Percentiles rank a stretch among this genome's conserved stretches.
phyloP scores from a whole-genome alignment of 495 filamentous ascomycete genomes.

The Daldinia grandis region DNA sequence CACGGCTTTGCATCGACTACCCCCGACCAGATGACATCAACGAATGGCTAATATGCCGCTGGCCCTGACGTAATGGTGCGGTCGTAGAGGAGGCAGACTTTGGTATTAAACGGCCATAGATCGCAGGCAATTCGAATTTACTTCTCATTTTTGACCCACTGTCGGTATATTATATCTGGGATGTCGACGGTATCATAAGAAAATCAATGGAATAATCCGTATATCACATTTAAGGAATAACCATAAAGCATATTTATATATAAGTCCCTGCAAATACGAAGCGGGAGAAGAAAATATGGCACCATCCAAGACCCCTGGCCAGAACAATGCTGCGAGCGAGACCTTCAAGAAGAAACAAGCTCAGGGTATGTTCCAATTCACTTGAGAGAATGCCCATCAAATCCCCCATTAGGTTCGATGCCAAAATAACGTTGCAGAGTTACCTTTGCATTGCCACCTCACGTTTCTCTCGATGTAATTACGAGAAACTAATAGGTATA shows the following conservation, averaged over 20 bases:
- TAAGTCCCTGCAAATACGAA: background rate
- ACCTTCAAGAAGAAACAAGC: constrained; percentile 41
- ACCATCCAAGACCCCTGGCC: constrained; percentile 38
- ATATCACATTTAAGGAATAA: background rate
- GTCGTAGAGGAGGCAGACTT: background rate
- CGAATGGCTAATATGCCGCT: constrained; percentile 2
- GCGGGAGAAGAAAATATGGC: constrained; percentile 14
- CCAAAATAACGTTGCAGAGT: background rate
- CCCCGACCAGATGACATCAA: constrained; percentile 41
- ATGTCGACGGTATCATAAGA: too few relatives aligned
- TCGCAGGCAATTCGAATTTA: background rate
- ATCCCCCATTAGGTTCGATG: background rate
- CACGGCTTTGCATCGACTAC: constrained; percentile 18
- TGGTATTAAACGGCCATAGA: background rate
- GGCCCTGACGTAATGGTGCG: constrained; percentile 26
- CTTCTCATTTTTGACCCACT: background rate
- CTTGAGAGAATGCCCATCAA: background rate
- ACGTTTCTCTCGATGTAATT: background rate
- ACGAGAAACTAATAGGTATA: constrained; percentile 1
- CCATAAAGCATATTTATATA: background rate
- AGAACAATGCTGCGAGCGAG: constrained; percentile 37
- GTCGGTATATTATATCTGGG: too few relatives aligned
- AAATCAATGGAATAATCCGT: background rate
- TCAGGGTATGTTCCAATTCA: constrained; percentile 13
- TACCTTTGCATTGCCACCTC: background rate